Evolutionary conservation across 1,139 yeast genomes (phyloP), one percentile per base, ranked within the genome.

Genomic region (Sugiyamaella neomexicana): DNA sequence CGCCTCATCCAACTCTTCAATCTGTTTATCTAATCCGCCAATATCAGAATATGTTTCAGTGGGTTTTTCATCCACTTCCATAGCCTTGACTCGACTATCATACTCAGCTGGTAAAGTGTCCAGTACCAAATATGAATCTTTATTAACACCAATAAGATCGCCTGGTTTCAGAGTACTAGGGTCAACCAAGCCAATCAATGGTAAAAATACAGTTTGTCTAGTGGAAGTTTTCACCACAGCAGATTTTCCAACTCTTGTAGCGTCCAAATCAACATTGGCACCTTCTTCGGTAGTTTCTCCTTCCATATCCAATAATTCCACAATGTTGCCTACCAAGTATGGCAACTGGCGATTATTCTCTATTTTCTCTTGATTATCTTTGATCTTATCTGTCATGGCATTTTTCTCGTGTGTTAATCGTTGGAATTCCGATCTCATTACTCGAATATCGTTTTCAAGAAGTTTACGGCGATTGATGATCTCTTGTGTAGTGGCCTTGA

Each of bases 51-150:
- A 93, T 20, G 96, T 90, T 71, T 93, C 99, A 1, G 96, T 87
- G 54, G 99, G 99, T 68, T 91, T 90, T 72, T 93, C 99, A 70
- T 95, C 99, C 49, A 95, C 98, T 72, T 93, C 99, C 99, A 93
- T 93, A 8, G 99, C 98, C 73, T 93, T 93, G 52, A 95, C 99
- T 64, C 99, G 81, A 50, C 96, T 87, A 71, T 95, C 99, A 69
- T 93, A 95, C 72, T 95, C 99, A 2, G 97, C 90, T 7, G 99
- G 99, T 63, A 95, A 77, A 2, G 96, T 90, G 72, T 95, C 99
- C 66, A 95, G 79, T 55, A 95, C 87, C 63, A 95, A 79, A 68
- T 91, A 95, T 5, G 97, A 89, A 69, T 95, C 99, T 73, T 95
- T 95, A 71, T 95, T 95, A 47, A 95, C 99, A 64, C 99, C 99